Conservation (phyloP, 176 grass and related monocot genomes). For the Oryza glumipatula region DNA sequence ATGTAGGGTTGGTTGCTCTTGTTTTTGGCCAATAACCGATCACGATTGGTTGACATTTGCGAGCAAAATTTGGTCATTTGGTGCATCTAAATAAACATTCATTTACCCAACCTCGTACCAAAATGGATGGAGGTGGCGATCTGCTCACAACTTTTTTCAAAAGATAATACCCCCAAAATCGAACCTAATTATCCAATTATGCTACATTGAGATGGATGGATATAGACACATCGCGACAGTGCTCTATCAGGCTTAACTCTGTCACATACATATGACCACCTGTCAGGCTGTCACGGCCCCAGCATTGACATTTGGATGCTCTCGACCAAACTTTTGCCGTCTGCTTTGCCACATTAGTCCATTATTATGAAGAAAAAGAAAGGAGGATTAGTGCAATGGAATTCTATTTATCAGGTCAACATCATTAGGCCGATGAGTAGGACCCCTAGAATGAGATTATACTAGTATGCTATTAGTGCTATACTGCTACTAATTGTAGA, state of each 20-base stretch:
- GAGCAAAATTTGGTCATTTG: neutral
- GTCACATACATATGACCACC: neutral
- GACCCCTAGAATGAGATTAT: neutral
- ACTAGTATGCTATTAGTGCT: neutral
- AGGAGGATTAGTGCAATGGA: neutral
- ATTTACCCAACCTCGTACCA: conserved; percentile 5
- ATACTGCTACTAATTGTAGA: neutral
- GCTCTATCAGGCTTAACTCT: neutral
- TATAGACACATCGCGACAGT: neutral
- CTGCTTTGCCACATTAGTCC: neutral
- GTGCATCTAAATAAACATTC: neutral
- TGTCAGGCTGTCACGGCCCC: neutral
- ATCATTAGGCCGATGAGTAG: neutral
- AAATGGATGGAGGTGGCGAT: neutral
- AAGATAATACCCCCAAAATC: neutral
- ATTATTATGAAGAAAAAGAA: neutral
- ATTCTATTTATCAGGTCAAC: neutral
- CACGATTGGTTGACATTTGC: neutral
- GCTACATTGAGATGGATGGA: neutral
- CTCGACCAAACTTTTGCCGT: neutral
- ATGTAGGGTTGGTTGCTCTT: neutral
- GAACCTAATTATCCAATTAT: neutral
- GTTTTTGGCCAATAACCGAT: neutral
- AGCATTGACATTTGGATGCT: neutral
- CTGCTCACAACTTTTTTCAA: neutral